Base-by-base conservation (phyloP, 805 yeast genomes). In the Pichia cabralensis region DNA sequence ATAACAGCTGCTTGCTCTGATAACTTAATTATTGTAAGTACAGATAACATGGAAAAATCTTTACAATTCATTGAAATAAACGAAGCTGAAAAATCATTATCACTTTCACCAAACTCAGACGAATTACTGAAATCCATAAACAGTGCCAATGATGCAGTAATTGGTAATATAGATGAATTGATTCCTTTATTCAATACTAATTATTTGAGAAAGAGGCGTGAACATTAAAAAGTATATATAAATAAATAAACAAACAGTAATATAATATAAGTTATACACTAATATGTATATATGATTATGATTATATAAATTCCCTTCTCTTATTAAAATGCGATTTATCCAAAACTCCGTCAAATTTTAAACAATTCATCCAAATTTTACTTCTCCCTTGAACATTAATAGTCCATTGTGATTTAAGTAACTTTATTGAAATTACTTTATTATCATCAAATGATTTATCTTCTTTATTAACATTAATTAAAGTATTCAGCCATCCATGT, bases 191-290 rank as follows among this genome's bases (percentile, higher is more conserved):
- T 73, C 50, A 63, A 65, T 25, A 61, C 69, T 23, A 64, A 64
- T 37, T 62, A 69, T 28, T 58, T 76, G 42, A 69, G 81, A 49
- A 76, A 76, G 55, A 66, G 82, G 56, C 70, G 80, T 50, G 82
- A 76, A 45, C 78, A 75, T 52, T 75, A 53, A 53, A 9, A 9
- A 9, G n/a, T 8, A 18, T 19, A 19, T 9, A 23, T 38, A 54
- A 14, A 56, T 19, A 36, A 49, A 56, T 2, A 51, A 53, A 14
- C 42, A 27, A 8, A 36, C 28, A 24, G 40, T 38, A 33, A 52
- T 38, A 40, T 42, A 57, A 26, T 40, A 41, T 6, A 32, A n/a
- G 8, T 33, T 38, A 40, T 55, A 57, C 4, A 53, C 26, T 8
- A 56, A 43, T 8, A 60, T 61, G 20, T 49, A n/a, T n/a, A n/a